These are phyloP conservation scores for Gaultheria prostrata DNA, from an alignment of 148 eudicot genomes.

Conservation along the genomic window DNA sequence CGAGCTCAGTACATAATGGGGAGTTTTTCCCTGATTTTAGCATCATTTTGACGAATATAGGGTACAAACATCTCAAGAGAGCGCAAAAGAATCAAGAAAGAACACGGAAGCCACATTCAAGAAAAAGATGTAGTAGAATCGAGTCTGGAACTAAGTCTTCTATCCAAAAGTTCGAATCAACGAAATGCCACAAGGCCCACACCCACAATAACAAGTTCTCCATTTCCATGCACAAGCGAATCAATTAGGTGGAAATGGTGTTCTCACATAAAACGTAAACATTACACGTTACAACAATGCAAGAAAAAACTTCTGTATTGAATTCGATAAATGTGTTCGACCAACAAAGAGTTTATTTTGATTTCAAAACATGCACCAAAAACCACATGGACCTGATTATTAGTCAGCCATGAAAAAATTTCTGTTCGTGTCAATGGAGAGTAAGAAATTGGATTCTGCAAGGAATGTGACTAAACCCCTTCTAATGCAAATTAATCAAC, in stretches of 20 bases:
- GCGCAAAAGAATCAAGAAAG: neutral
- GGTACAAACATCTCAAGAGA: neutral
- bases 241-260: neutral
- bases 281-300: neutral
- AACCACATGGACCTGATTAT: neutral
- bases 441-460: neutral
- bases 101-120: neutral
- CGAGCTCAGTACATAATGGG: neutral
- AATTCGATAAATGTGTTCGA: neutral
- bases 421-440: neutral
- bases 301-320: neutral
- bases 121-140: neutral
- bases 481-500: neutral
- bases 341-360: neutral
- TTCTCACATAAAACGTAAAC: neutral
- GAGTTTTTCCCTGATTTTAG: neutral
- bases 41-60: neutral
- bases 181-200: neutral
- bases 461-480: neutral
- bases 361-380: neutral
- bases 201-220: neutral
- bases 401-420: neutral
- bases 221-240: neutral
- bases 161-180: neutral
- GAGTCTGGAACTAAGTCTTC: neutral